Conservation (phyloP, 1,284 basidiomycete genomes). For the Rhodotorula sp. region DNA sequence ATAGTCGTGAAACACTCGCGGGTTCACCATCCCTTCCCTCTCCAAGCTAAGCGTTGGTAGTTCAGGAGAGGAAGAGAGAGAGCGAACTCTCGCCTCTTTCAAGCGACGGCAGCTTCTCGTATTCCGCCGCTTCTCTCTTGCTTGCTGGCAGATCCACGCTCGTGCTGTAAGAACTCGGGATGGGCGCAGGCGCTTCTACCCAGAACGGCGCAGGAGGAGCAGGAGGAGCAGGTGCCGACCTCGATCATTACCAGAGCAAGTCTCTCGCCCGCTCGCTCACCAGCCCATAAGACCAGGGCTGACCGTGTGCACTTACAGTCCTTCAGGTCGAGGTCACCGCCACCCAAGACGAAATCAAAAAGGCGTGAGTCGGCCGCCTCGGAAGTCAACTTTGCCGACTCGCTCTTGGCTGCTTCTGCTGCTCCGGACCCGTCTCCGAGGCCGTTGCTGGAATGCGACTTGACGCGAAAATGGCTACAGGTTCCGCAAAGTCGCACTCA, state of each 20-base stretch:
- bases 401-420: neutral
- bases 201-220: neutral
- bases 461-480: neutral
- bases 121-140: neutral
- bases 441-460: neutral
- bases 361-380: constrained; percentile 38
- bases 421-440: neutral
- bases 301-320: constrained; percentile 27
- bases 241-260: constrained; percentile 8
- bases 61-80: neutral
- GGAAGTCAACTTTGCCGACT: neutral
- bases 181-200: constrained; percentile 14
- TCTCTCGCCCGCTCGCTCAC: neutral
- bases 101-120: neutral
- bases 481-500: constrained; percentile 46
- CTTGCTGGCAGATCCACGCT: neutral
- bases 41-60: too few species aligned
- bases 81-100: neutral
- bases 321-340: constrained; percentile 39
- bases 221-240: neutral
- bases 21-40: constrained; percentile 52
- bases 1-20: constrained; percentile 70
- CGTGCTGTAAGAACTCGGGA: fast-evolving
- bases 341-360: constrained; percentile 44
- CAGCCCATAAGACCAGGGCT: neutral